These are phyloP conservation scores for Parachlorella kessleri DNA, from an alignment of 139 green algal species.

Conservation along the genomic window DNA sequence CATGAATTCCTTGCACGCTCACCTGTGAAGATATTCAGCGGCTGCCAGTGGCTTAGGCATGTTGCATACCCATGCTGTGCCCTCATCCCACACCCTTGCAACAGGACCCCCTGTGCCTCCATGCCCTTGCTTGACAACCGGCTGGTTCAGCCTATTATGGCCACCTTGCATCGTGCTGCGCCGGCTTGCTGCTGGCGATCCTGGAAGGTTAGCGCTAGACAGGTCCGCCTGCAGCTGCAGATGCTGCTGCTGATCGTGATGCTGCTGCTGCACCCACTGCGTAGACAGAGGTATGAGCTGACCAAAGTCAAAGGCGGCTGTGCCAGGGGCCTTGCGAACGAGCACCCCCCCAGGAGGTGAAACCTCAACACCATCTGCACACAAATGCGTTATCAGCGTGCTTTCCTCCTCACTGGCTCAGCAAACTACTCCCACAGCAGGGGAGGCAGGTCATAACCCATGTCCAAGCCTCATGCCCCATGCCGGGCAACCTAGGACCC, in stretches of 20 bases:
- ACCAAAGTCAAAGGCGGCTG: constrained; percentile 29
- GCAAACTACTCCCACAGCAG: background rate
- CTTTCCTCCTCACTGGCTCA: too few relatives aligned
- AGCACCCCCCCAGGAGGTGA: constrained; percentile 29
- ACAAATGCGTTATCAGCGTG: too few relatives aligned
- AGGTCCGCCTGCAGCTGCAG: background rate
- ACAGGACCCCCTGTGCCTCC: too few relatives aligned
- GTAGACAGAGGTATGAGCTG: constrained; percentile 32
- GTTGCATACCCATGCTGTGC: constrained; percentile 20
- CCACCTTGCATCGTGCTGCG: background rate
- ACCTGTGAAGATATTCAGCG: constrained; percentile 12
- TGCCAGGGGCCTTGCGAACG: constrained; percentile 32
- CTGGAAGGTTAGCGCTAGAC: too few relatives aligned
- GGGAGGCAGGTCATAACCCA: too few relatives aligned
- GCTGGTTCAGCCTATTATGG: too few relatives aligned
- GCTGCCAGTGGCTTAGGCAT: constrained; percentile 18
- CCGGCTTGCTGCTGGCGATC: constrained; percentile 13
- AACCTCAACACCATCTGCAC: constrained; percentile 36
- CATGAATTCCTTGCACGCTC: too few relatives aligned
- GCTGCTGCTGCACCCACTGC: background rate
- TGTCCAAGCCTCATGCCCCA: too few relatives aligned
- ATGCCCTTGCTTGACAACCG: too few relatives aligned
- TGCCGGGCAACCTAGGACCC: too few relatives aligned
- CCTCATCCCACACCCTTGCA: constrained; percentile 10
- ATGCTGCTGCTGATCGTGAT: background rate